Base-by-base conservation (phyloP, 805 yeast genomes). In the Starmerella roubikii region DNA sequence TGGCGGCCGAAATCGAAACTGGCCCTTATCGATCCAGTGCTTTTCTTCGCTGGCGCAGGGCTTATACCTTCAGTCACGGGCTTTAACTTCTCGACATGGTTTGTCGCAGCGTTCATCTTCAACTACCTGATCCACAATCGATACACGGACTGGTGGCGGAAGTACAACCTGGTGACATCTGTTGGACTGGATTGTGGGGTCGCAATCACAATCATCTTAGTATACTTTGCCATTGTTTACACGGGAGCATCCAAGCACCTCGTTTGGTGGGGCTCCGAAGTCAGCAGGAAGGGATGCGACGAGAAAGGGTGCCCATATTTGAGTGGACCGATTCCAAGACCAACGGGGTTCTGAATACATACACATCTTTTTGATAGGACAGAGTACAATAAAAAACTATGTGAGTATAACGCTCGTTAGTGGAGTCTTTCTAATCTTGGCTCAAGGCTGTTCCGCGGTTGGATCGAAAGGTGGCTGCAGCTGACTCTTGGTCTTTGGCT, bases 31-130 rank as follows among this genome's bases (percentile, higher is more conserved):
- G 77, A 76, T 43, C 76, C 81, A 50, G 82, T 84, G 1, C 75
- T 76, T 9, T 76, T 82, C 41, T 68, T 80, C 49, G 64, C 67
- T 13, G 71, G 73, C 6, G 62, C 71, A 11, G 77, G 75, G 35
- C 64, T 66, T 48, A 73, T 77, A 50, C 85, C 88, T 13, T 84
- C 86, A 35, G 76, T 79, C 31, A 76, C 85, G 3, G 74, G 79
- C 22, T 76, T 74, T 57, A 76, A 76, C 56, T 76, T 73, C 55
- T 66, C 71, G 21, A 58, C 74, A 4, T 76, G 69, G 60, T 70
- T 75, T 46, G 54, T 63, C 32, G 64, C 47, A 27, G 78, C 80
- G 6, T 67, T 66, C 45, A 40, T 65, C 8, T 78, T 78, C 62
- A 74, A 74, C 62, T 74, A 64, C 57, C 61, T 62, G 45, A 58